These are phyloP conservation scores for Eucalyptus globulus DNA, from an alignment of 345 rosid species.

Conservation along the genomic window DNA sequence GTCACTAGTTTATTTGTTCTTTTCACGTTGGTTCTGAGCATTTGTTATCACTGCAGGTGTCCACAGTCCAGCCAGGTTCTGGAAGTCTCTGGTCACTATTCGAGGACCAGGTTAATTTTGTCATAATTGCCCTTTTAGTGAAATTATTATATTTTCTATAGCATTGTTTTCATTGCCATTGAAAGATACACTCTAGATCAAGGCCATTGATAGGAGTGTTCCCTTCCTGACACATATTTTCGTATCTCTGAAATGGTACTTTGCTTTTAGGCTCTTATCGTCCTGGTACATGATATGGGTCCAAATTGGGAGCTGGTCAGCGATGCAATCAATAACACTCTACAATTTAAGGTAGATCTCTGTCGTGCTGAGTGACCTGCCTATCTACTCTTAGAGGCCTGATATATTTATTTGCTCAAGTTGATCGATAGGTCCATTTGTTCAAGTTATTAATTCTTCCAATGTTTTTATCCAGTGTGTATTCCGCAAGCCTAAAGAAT, in stretches of 20 bases:
- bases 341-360: slow-evolving; percentile 67
- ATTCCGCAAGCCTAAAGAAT: slow-evolving; percentile 78
- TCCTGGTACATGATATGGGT: slow-evolving; percentile 98
- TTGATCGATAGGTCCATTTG: not conserved
- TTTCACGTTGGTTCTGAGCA: not conserved
- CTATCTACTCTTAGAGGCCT: not conserved
- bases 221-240: not conserved
- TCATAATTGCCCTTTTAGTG: not conserved
- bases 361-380: not conserved
- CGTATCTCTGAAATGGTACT: not conserved
- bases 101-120: slow-evolving; percentile 80
- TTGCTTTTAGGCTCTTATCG: slow-evolving; percentile 78
- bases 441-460: not conserved
- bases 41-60: slow-evolving; percentile 27
- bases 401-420: not conserved
- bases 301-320: slow-evolving; percentile 99
- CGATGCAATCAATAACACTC: slow-evolving; percentile 83
- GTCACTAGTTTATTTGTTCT: not conserved
- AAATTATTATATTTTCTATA: not conserved
- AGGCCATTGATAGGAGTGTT: not conserved
- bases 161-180: slow-evolving; percentile 1
- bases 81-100: slow-evolving; percentile 89
- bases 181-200: not conserved
- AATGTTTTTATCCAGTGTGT: slow-evolving; percentile 43
- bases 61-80: slow-evolving; percentile 65